These are phyloP conservation scores for Sanguinoderma infundibulare DNA, from an alignment of 1,284 basidiomycete genomes.

Conservation along the genomic window DNA sequence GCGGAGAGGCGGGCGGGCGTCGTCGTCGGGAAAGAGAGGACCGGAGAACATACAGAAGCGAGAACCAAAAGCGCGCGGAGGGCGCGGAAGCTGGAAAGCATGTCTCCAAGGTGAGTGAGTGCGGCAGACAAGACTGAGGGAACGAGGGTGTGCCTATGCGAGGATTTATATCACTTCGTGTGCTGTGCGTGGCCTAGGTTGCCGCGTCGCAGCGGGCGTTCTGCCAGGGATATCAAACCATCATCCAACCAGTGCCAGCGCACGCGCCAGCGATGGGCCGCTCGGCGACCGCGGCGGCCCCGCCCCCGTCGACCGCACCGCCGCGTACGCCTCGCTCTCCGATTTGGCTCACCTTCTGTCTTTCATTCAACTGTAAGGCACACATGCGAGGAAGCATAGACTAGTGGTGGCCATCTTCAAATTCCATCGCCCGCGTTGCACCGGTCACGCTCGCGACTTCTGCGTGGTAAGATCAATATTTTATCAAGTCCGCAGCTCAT, in stretches of 20 bases:
- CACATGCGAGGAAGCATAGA: too few species aligned
- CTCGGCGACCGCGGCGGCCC: slow-evolving; percentile 14
- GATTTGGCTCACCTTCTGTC: not conserved
- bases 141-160: not conserved
- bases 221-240: slow-evolving; percentile 6
- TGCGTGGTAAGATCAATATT: too few species aligned
- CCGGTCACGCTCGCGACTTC: too few species aligned
- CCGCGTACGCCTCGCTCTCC: not conserved
- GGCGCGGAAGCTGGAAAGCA: slow-evolving; percentile 22
- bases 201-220: not conserved
- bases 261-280: slow-evolving; percentile 12
- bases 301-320: not conserved
- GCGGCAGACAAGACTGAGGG: slow-evolving; percentile 21
- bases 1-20: slow-evolving; percentile 3
- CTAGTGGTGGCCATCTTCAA: too few species aligned
- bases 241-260: slow-evolving; percentile 14
- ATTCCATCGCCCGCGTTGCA: too few species aligned
- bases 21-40: slow-evolving; percentile 14
- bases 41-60: slow-evolving; percentile 17
- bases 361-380: too few species aligned
- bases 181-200: slow-evolving; percentile 12
- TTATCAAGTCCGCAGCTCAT: too few species aligned
- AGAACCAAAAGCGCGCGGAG: slow-evolving; percentile 22
- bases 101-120: slow-evolving; percentile 20
- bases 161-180: slow-evolving; percentile 14